A percentile compares a stretch with the other conserved stretches of the same genome.
Evolutionary conservation across 2,329 filamentous ascomycete species (phyloP).

Genomic region (Botrytis cinerea): DNA sequence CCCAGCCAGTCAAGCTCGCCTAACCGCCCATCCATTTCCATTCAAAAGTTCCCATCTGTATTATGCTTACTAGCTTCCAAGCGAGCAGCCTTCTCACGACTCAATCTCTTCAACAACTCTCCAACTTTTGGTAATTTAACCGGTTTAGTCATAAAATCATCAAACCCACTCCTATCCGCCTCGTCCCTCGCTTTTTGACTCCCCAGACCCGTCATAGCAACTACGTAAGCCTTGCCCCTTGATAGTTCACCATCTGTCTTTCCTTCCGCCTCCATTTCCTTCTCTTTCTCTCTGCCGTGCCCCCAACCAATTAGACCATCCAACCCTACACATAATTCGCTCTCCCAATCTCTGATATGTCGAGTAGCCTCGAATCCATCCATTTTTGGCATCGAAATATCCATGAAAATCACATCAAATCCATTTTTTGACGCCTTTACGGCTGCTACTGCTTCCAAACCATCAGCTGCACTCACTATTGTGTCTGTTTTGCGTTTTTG

Average conservation of each 20-base stretch:
- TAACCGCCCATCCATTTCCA: too few relatives aligned
- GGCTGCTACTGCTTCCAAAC: constrained; percentile 47
- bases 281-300: neutral
- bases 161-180: constrained; percentile 54
- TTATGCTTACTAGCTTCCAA: neutral
- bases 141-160: constrained; percentile 56
- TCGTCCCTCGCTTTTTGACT: constrained; percentile 51
- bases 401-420: constrained; percentile 52
- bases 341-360: constrained; percentile 44
- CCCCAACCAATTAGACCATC: neutral
- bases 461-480: constrained; percentile 45
- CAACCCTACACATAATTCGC: neutral
- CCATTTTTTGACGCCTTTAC: constrained; percentile 34
- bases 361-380: constrained; percentile 51
- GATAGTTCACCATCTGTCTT: neutral
- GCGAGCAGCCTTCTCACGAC: constrained; percentile 25
- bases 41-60: neutral
- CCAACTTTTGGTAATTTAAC: constrained; percentile 41
- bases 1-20: neutral
- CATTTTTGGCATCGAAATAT: constrained; percentile 57
- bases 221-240: constrained; percentile 45
- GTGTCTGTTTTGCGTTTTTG: constrained; percentile 39
- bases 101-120: constrained; percentile 29
- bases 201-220: constrained; percentile 55
- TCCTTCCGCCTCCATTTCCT: neutral